Conservation (phyloP, 129 eudicot genomes). For the Lactuca saligna region DNA sequence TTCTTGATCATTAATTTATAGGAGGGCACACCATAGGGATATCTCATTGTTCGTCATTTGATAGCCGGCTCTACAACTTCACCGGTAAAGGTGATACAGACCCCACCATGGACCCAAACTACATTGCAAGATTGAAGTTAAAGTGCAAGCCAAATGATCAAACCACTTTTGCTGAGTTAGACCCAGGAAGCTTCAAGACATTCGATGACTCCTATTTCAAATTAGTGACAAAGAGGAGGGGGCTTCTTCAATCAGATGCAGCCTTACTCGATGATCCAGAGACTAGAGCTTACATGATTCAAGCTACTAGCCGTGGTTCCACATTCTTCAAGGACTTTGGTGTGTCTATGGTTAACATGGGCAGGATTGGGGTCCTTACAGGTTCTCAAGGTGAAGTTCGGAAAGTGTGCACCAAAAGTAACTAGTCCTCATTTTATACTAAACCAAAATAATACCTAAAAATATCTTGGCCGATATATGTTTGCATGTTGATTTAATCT, state of each 20-base stretch:
- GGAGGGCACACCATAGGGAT: constrained; percentile 73
- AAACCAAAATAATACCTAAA: neutral
- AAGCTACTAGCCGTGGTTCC: constrained; percentile 36
- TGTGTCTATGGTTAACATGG: constrained; percentile 67
- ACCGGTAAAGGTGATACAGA: constrained; percentile 64
- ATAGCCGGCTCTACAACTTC: constrained; percentile 62
- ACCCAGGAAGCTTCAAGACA: constrained; percentile 56
- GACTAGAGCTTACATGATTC: constrained; percentile 43
- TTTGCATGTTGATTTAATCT: neutral
- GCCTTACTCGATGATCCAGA: constrained; percentile 45
- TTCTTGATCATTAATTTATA: constrained; percentile 6
- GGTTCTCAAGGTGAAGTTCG: constrained; percentile 64
- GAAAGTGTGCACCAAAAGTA: constrained; percentile 43
- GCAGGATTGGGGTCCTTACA: constrained; percentile 62
- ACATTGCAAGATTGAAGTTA: constrained; percentile 40
- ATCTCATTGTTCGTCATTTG: constrained; percentile 53
- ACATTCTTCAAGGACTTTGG: constrained; percentile 58
- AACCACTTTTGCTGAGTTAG: constrained; percentile 54
- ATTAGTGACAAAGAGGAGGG: constrained; percentile 43
- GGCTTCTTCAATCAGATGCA: constrained; percentile 54
- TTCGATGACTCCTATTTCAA: constrained; percentile 50
- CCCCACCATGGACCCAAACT: constrained; percentile 58
- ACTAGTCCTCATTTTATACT: constrained; percentile 13
- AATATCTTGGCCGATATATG: neutral
- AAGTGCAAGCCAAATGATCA: constrained; percentile 48